A percentile compares a stretch with the other conserved stretches of the same genome.
Evolutionary conservation across 1,284 basidiomycete genomes (phyloP).

Genomic region (Rhodotorula sp.): DNA sequence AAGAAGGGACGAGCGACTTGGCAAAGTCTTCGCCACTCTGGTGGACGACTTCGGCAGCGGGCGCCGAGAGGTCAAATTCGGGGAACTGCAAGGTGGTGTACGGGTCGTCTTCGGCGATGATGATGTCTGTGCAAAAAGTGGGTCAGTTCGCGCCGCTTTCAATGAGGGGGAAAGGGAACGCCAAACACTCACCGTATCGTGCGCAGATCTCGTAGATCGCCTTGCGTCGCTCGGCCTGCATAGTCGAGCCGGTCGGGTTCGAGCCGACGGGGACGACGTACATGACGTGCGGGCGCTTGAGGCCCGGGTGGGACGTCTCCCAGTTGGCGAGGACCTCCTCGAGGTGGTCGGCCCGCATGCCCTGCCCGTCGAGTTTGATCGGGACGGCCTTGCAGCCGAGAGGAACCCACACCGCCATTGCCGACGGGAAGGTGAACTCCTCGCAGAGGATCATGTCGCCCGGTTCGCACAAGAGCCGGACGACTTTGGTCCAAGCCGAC

Average conservation of each 20-base stretch:
- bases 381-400: slow-evolving; percentile 50
- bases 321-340: slow-evolving; percentile 63
- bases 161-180: not conserved
- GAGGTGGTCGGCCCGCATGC: slow-evolving; percentile 64
- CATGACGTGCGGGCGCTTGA: slow-evolving; percentile 63
- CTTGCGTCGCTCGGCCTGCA: slow-evolving; percentile 66
- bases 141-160: not conserved
- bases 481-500: slow-evolving; percentile 62
- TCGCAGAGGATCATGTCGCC: slow-evolving; percentile 70
- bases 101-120: slow-evolving; percentile 38
- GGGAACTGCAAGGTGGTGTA: slow-evolving; percentile 64
- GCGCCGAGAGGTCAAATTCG: slow-evolving; percentile 55
- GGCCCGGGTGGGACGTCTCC: slow-evolving; percentile 61
- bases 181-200: slow-evolving; percentile 55
- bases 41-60: not conserved
- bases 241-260: slow-evolving; percentile 68
- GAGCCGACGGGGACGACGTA: slow-evolving; percentile 72
- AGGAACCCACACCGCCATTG: slow-evolving; percentile 22
- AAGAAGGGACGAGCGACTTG: slow-evolving; percentile 63
- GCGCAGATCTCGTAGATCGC: slow-evolving; percentile 74
- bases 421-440: slow-evolving; percentile 54
- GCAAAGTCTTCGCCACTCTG: slow-evolving; percentile 52
- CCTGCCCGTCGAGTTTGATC: slow-evolving; percentile 68
- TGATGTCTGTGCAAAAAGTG: slow-evolving; percentile 50
- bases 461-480: slow-evolving; percentile 63